These are phyloP conservation scores for Coemansia sp. DNA, from an alignment of 192 early-diverging fungal genomes.

Conservation along the genomic window DNA sequence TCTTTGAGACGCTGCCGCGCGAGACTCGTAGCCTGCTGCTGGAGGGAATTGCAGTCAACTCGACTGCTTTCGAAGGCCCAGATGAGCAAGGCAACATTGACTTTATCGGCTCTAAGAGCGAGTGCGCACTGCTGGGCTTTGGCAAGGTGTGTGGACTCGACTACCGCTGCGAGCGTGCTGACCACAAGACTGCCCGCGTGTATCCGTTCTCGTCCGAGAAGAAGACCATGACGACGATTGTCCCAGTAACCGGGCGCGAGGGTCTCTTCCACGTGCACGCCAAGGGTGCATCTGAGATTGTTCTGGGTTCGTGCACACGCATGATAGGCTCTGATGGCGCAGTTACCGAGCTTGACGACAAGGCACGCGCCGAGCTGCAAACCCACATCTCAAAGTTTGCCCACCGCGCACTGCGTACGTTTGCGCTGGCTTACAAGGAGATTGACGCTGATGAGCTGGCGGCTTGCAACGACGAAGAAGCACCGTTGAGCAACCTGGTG, in stretches of 20 bases:
- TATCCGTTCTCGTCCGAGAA: slow-evolving; percentile 87
- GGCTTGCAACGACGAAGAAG: slow-evolving; percentile 57
- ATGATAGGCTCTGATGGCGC: slow-evolving; percentile 60
- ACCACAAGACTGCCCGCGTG: slow-evolving; percentile 61
- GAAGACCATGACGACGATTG: slow-evolving; percentile 85
- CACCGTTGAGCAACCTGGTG: slow-evolving; percentile 58
- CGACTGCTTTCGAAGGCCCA: slow-evolving; percentile 71
- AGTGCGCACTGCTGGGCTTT: slow-evolving; percentile 74
- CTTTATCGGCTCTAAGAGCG: slow-evolving; percentile 80
- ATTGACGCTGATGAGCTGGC: slow-evolving; percentile 46
- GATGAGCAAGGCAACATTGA: slow-evolving; percentile 61
- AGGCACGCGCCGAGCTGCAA: slow-evolving; percentile 46
- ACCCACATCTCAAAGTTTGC: slow-evolving; percentile 63
- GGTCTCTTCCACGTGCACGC: slow-evolving; percentile 58
- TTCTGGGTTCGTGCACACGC: slow-evolving; percentile 64
- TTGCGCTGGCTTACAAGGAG: slow-evolving; percentile 68
- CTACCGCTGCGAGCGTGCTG: slow-evolving; percentile 59
- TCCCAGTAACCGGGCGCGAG: slow-evolving; percentile 36
- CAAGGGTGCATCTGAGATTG: slow-evolving; percentile 83
- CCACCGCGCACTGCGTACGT: slow-evolving; percentile 70
- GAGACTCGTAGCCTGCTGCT: slow-evolving; percentile 50
- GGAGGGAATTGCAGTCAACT: slow-evolving; percentile 71
- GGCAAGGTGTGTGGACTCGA: slow-evolving; percentile 63
- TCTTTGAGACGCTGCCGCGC: slow-evolving; percentile 52
- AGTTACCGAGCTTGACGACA: slow-evolving; percentile 50